A percentile compares a stretch with the other conserved stretches of the same genome.
phyloP scores from a whole-genome alignment of 805 yeast genomes.

The Vanderwaltozyma tropicalis region DNA sequence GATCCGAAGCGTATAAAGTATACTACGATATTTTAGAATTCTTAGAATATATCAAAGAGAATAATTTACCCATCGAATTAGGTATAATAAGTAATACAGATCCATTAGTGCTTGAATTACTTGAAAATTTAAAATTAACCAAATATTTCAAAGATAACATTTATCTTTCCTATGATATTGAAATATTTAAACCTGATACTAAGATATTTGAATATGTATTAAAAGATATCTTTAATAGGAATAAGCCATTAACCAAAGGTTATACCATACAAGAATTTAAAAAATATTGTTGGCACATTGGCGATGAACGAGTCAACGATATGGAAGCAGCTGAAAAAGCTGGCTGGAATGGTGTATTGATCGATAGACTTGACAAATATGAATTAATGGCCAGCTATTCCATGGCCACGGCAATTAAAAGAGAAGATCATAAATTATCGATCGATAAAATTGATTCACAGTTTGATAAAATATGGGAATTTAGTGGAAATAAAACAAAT shows the following conservation, averaged over 20 bases:
- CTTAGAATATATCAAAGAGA: conserved; percentile 26
- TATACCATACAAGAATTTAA: conserved; percentile 13
- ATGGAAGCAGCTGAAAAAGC: conserved; percentile 39
- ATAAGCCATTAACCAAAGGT: conserved; percentile 10
- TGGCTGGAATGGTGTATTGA: conserved; percentile 52
- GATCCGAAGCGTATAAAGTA: conserved; percentile 41
- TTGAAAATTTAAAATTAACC: conserved; percentile 38
- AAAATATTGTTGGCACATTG: conserved; percentile 48
- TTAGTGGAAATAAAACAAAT: conserved; percentile 11
- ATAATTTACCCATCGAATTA: conserved; percentile 28
- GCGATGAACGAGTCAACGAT: conserved; percentile 52
- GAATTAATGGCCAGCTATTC: conserved; percentile 17
- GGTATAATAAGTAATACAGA: conserved; percentile 56
- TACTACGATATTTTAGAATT: conserved; percentile 45
- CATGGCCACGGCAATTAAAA: conserved; percentile 1
- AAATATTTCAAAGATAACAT: conserved; percentile 33
- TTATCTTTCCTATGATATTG: conserved; percentile 49
- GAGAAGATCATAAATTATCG: conserved; percentile 16
- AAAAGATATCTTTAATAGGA: conserved; percentile 17
- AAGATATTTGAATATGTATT: conserved; percentile 36
- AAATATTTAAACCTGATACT: conserved; percentile 41
- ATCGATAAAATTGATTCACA: conserved; percentile 21
- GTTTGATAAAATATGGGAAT: conserved; percentile 12
- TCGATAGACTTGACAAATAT: conserved; percentile 36
- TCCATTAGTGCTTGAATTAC: conserved; percentile 36